Base-by-base conservation (phyloP, 2,329 filamentous ascomycete species). In the Elsinoe batatas region DNA sequence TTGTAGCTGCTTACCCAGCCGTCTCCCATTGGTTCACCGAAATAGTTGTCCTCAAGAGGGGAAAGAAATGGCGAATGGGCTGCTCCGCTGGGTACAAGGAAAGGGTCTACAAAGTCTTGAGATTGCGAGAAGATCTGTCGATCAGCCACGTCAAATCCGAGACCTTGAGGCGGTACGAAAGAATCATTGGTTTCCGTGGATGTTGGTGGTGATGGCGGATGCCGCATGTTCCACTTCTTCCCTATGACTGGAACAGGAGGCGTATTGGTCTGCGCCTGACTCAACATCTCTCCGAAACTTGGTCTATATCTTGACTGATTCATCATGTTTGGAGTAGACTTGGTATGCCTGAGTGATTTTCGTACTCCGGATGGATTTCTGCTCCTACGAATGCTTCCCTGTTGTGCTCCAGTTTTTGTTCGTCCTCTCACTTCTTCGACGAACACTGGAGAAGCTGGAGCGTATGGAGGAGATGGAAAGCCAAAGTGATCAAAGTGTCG, bases 281-380 rank as follows among this genome's bases (percentile, higher is more conserved):
- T 74, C 43, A 80, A 71, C 57, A 77, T 75, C 63, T 71, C 74
- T 65, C 67, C 72, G 67, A 70, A 74, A 58, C 68, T 68, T 18
- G 68, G 61, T 11, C 69, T 69, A 60, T 71, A 72, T 56, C 75
- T 72, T 18, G 75, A 74, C 38, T 78, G 73, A 61, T 73, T 77
- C 73, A 79, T 79, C 73, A 81, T 76, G 62, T 75, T 79, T 42
- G 75, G 71, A 20, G 67, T 65, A 33, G 64, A 67, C 22, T 20
- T 46, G 5, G 53, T 36, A 32, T 55, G 40, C 12, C 53, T 22
- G 12, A 55, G 30, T 12, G 40, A 26, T 26, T 55, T 55, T 30
- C 53, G 33, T 11, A 55, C 40, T n/a, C 53, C 38, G 2, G 53
- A 55, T 20, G 53, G 42, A 36, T 44, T 55, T 18, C 53, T 26